Base-by-base conservation (phyloP, 176 grass and related monocot genomes). In the Oropetium thomaeum region DNA sequence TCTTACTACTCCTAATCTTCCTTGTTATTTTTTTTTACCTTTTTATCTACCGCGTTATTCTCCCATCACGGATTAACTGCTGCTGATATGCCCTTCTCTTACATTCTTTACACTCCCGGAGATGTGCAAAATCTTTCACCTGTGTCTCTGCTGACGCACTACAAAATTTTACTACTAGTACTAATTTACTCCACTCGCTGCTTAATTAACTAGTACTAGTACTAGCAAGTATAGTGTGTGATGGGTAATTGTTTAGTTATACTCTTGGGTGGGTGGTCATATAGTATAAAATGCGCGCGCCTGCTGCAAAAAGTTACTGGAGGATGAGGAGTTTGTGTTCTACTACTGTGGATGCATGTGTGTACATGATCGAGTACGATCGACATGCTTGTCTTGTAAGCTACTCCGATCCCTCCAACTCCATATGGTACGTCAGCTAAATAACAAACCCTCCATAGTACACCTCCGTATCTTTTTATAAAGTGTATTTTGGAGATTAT, bases 1-100 rank as follows among this genome's bases (percentile, higher is more conserved):
- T 9, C 62, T 23, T 42, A 2, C 35, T 7, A 37, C 2, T 14
- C 22, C 71, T 78, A 54, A 53, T 15, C 44, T 41, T 1, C 22
- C 8, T 8, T 8, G 7, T 0, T 19, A 7, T 45, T 12, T 0
- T 3, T 71, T 71, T 49, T 49, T 51, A 72, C 41, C 67, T 20
- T 57, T 81, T 62, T 71, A 71, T 62, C n/a, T n/a, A n/a, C n/a
- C n/a, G n/a, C n/a, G 35, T 37, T 37, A 5, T 37, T 37, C 34
- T 53, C 43, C 58, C 68, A 52, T 64, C 67, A 13, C 19, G 14
- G 54, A 80, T 80, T 80, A 71, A 80, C n/a, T 35, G 10, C 9
- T 27, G 22, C 67, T 60, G 52, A n/a, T 55, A 55, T 55, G 52
- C n/a, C 52, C 10, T 1, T 5, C 7, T 26, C 52, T n/a, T 22